Base-by-base conservation (phyloP, 441 rosid species). In the Adansonia grandidieri region DNA sequence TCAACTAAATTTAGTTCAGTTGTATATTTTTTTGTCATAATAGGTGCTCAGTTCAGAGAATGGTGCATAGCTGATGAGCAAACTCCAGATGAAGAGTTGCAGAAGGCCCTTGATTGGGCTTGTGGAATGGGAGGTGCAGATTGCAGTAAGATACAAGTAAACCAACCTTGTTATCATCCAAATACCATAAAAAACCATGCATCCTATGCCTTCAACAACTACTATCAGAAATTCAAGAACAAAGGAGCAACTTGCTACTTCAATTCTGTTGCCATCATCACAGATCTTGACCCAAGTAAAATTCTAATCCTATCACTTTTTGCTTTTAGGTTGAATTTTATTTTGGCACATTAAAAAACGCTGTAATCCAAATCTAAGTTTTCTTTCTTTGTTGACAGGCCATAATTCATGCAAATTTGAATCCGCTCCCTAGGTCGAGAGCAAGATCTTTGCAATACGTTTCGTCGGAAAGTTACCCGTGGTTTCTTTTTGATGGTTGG, bases 11-110 rank as follows among this genome's bases (percentile, higher is more conserved):
- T 65, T 15, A 9, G 6, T 24, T 15, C 5, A 0, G 45, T 15
- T 7, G 4, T 9, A 15, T 9, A 15, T 2, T 9, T 22, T 0
- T 48, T 40, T 40, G 40, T 48, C 56, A 72, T 44, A 17, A 6
- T 57, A 87, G 91, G 79, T 57, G 89, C 86, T 22, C 61, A 86
- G 60, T 80, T 78, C 20, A 82, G 51, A 81, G 89, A 90, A 78
- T 90, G 94, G 94, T 89, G 94, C 84, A 86, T 90, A 80, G 94
- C 92, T 11, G 94, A 90, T 76, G 91, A 83, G 77, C 91, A 90
- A 72, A 85, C 89, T 28, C 82, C 87, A 60, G 86, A 84, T 17
- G 91, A 84, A 4, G 92, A 87, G 76, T 45, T 89, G 80, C 86
- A 82, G 1, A 78, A 17, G 65, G 92, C 94, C 8, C 75, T 90